Evolutionary conservation across 331 rosid genomes (phyloP).

Genomic region (Ulmus americana): DNA sequence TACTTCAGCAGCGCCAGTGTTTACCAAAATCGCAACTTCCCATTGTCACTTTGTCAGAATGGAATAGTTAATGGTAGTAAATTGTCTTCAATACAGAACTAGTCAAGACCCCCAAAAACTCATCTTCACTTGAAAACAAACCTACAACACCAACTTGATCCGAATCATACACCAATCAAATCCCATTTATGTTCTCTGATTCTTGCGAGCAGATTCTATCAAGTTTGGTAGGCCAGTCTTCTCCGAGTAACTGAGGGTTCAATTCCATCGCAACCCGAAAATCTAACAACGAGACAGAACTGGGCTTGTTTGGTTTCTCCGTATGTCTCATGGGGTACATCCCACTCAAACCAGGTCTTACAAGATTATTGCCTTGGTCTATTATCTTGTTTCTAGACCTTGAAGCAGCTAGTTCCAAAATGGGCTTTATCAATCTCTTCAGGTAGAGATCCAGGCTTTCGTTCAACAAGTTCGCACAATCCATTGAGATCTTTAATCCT

Average conservation of each 20-base stretch:
- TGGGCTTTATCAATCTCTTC: slow-evolving; percentile 60
- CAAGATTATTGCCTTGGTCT: slow-evolving; percentile 10
- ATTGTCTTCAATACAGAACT: slow-evolving; percentile 10
- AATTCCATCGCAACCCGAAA: slow-evolving; percentile 50
- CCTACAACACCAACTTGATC: slow-evolving; percentile 17
- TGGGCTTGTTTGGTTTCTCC: slow-evolving; percentile 33
- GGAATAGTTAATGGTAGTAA: slow-evolving; percentile 4
- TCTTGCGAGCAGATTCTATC: slow-evolving; percentile 46
- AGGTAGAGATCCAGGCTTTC: slow-evolving; percentile 54
- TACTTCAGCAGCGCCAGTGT: slow-evolving; percentile 13
- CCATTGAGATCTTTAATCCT: slow-evolving; percentile 40
- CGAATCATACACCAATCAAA: slow-evolving; percentile 21
- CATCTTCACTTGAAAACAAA: slow-evolving; percentile 16
- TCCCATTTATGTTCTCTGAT: slow-evolving; percentile 30
- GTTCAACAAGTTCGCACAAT: slow-evolving; percentile 46
- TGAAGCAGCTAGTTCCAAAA: slow-evolving; percentile 46
- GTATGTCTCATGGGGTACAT: slow-evolving; percentile 18
- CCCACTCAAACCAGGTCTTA: slow-evolving; percentile 28
- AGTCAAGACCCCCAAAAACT: not conserved
- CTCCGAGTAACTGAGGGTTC: slow-evolving; percentile 53
- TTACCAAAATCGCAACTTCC: slow-evolving; percentile 18
- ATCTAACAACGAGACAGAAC: slow-evolving; percentile 38
- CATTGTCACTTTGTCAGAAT: slow-evolving; percentile 22
- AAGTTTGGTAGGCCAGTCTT: slow-evolving; percentile 48
- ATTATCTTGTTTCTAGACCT: slow-evolving; percentile 25